These are phyloP conservation scores for Avicennia marina DNA, from an alignment of 257 asterid species.

Conservation along the genomic window DNA sequence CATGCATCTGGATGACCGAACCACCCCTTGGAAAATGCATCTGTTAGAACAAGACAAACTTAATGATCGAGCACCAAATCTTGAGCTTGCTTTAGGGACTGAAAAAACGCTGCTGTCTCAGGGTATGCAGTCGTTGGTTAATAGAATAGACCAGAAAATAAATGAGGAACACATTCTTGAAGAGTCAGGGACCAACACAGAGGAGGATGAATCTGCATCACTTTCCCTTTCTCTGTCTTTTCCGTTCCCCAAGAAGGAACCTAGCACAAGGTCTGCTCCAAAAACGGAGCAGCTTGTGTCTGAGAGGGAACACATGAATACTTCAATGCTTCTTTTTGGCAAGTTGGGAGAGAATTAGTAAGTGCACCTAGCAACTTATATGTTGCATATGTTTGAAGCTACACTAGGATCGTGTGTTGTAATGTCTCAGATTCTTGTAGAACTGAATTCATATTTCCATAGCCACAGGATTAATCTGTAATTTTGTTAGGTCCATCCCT, in stretches of 20 bases:
- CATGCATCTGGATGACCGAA: too few relatives aligned
- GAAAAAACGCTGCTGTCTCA: conserved; percentile 34
- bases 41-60: conserved; percentile 32
- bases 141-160: conserved; percentile 33
- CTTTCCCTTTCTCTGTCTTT: conserved; percentile 87
- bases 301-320: conserved; percentile 38
- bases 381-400: conserved; percentile 15
- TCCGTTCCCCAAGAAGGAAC: conserved; percentile 62
- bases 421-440: conserved; percentile 11
- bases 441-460: conserved; percentile 23
- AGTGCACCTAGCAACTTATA: conserved; percentile 7
- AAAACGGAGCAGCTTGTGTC: conserved; percentile 33
- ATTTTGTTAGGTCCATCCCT: conserved; percentile 46
- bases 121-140: conserved; percentile 31
- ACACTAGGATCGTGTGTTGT: conserved; percentile 23
- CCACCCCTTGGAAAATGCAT: conserved; percentile 36
- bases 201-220: conserved; percentile 60
- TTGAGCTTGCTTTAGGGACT: conserved; percentile 84
- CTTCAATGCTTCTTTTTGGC: conserved; percentile 50
- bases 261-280: conserved; percentile 24
- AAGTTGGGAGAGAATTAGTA: conserved; percentile 37
- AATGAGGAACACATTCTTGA: conserved; percentile 22
- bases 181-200: conserved; percentile 29
- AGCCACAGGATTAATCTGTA: conserved; percentile 31
- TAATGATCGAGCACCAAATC: conserved; percentile 52